These are phyloP conservation scores for Rhizopogon vesiculosus DNA, from an alignment of 768 basidiomycete species.

Conservation along the genomic window DNA sequence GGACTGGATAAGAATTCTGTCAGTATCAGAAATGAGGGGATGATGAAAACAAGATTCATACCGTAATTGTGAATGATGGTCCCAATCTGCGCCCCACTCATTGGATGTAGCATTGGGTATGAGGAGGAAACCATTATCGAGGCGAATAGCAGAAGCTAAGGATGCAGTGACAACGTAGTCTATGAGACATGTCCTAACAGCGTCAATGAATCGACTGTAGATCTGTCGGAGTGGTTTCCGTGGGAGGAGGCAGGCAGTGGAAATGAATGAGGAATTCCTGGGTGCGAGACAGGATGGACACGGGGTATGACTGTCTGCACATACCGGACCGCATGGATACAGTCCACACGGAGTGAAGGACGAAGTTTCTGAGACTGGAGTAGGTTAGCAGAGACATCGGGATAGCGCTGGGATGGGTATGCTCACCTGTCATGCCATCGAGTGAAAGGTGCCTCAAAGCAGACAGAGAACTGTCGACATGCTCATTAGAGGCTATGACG, in stretches of 20 bases:
- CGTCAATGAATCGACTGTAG: constrained; percentile 50
- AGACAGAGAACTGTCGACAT: constrained; percentile 24
- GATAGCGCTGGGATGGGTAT: not conserved
- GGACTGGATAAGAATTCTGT: constrained; percentile 35
- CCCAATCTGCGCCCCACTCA: constrained; percentile 67
- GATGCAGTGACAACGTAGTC: constrained; percentile 49
- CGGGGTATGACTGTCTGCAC: constrained; percentile 34
- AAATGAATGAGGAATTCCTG: constrained; percentile 18
- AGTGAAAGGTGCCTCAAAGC: constrained; percentile 36
- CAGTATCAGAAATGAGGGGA: not conserved
- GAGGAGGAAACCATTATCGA: constrained; percentile 64
- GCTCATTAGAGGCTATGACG: constrained; percentile 35
- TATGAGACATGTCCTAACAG: constrained; percentile 48
- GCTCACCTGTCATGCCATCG: constrained; percentile 51
- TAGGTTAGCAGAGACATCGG: constrained; percentile 3
- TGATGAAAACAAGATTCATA: constrained; percentile 13
- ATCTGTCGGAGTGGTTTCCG: constrained; percentile 37
- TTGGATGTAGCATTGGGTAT: constrained; percentile 36
- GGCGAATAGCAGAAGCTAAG: constrained; percentile 40
- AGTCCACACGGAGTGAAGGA: constrained; percentile 45
- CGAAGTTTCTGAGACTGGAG: constrained; percentile 36
- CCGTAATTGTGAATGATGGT: constrained; percentile 48
- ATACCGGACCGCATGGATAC: constrained; percentile 50
- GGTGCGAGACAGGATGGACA: constrained; percentile 33
- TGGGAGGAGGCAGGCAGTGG: constrained; percentile 38